Evolutionary conservation across 495 filamentous ascomycete genomes (phyloP), one percentile per base, ranked within the genome.

Genomic region (Extremus antarcticus): DNA sequence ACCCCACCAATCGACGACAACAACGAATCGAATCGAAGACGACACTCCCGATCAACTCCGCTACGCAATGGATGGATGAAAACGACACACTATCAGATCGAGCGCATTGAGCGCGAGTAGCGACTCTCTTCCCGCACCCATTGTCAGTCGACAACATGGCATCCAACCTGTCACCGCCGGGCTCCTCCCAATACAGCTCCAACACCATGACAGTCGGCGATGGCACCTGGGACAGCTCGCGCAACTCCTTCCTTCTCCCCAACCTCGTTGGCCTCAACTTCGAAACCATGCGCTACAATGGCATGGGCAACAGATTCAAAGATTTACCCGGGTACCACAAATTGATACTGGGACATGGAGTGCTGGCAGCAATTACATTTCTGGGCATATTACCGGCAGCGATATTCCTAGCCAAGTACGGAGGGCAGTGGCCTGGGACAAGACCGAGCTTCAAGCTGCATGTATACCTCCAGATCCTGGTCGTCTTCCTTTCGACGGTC

Each of bases 241-340:
- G 84, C 68, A 90, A 95, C 70, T 86, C 83, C 9, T 95, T 95
- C 69, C 76, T 95, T 47, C 71, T 95, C 45, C 90, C 90, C 22
- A 92, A 92, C 71, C 70, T 95, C 38, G 76, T 86, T 66, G 90
- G 89, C 1, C 66, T 94, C 16, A 94, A 95, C 68, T 89, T 90
- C 69, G 88, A 84, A 51, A 95, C 89, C n/a, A 95, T 89, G 84
- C 81, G 78, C 70, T 94, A 94, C 71, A 95, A 95, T 81, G 90
- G 90, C 92, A 71, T 63, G 79, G 90, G 84, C 47, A 94, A 94
- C 63, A 81, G 90, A 51, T 95, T 95, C 66, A 74, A 79, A 35
- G 80, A 82, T 51, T 69, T 90, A 67, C 63, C 81, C 7, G 74
- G 83, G 62, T 98, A 98, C 67, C 83, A 88, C 59, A 73, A 67